A percentile compares a stretch with the other conserved stretches of the same genome.
These are phyloP conservation scores for Fomes fomentarius DNA, from an alignment of 1,284 basidiomycete genomes.

Conservation along the genomic window DNA sequence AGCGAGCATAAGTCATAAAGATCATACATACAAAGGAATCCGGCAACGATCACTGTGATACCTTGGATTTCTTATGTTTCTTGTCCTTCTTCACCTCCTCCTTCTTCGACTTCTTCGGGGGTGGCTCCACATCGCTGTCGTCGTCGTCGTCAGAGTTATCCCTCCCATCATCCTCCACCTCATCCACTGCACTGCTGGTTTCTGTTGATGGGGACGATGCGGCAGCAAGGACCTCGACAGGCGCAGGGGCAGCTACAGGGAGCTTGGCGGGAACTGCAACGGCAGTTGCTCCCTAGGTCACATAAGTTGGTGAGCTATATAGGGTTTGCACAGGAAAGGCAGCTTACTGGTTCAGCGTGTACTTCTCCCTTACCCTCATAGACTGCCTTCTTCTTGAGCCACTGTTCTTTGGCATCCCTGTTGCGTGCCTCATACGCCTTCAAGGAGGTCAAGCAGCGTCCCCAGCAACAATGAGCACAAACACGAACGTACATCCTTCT, in stretches of 20 bases:
- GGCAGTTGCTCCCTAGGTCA: no score
- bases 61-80: slow-evolving; percentile 34
- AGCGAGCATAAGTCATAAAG: slow-evolving; percentile 10
- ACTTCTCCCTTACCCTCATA: slow-evolving; percentile 31
- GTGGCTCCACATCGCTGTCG: slow-evolving; percentile 29
- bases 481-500: slow-evolving; percentile 67
- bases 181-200: no score
- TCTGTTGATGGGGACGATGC: slow-evolving; percentile 29
- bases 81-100: slow-evolving; percentile 30
- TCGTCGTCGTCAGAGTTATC: slow-evolving; percentile 18
- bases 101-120: slow-evolving; percentile 27
- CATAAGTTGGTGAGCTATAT: no score
- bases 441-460: neutral
- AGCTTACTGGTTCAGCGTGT: slow-evolving; percentile 17
- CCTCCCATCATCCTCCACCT: slow-evolving; percentile 38
- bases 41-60: slow-evolving; percentile 18
- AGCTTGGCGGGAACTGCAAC: neutral
- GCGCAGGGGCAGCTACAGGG: slow-evolving; percentile 24
- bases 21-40: slow-evolving; percentile 1
- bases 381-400: slow-evolving; percentile 36
- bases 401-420: slow-evolving; percentile 39
- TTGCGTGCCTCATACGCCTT: slow-evolving; percentile 42
- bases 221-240: no score
- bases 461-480: neutral
- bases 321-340: no score